A percentile compares a stretch with the other conserved stretches of the same genome.
Evolutionary conservation across 495 filamentous ascomycete genomes (phyloP).

Genomic region (Margaritispora aquatica): DNA sequence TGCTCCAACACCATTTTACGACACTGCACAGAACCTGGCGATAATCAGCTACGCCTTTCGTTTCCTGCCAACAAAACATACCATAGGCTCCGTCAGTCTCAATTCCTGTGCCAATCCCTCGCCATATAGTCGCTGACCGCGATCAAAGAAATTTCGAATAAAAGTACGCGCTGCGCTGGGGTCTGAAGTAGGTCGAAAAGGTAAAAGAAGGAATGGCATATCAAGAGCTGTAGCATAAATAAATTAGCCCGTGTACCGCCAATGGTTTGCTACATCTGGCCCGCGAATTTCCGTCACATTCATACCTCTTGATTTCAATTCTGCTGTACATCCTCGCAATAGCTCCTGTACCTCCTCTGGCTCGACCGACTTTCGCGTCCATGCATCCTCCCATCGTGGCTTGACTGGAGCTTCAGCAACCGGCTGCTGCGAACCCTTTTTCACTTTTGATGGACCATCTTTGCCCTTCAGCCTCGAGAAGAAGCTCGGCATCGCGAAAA

Average conservation of each 20-base stretch:
- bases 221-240: slow-evolving; percentile 58
- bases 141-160: slow-evolving; percentile 84
- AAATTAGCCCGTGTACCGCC: slow-evolving; percentile 28
- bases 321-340: slow-evolving; percentile 73
- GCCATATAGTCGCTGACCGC: slow-evolving; percentile 47
- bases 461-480: slow-evolving; percentile 72
- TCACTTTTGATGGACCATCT: slow-evolving; percentile 52
- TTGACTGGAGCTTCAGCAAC: slow-evolving; percentile 48
- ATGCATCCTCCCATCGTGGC: slow-evolving; percentile 85
- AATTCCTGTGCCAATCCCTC: slow-evolving; percentile 76
- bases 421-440: slow-evolving; percentile 47
- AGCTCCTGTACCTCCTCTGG: slow-evolving; percentile 90
- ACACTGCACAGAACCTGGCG: slow-evolving; percentile 83
- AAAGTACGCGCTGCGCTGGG: slow-evolving; percentile 86
- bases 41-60: slow-evolving; percentile 9
- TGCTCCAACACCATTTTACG: slow-evolving; percentile 98
- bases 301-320: slow-evolving; percentile 92
- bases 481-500: slow-evolving; percentile 47
- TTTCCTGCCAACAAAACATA: slow-evolving; percentile 32
- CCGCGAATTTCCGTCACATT: slow-evolving; percentile 16
- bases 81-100: slow-evolving; percentile 90
- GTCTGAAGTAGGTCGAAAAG: slow-evolving; percentile 89
- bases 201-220: slow-evolving; percentile 89
- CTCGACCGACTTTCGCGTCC: slow-evolving; percentile 76
- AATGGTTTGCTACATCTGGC: slow-evolving; percentile 19